Evolutionary conservation across 129 eudicot species (phyloP).

Genomic region (Solidago caesia): DNA sequence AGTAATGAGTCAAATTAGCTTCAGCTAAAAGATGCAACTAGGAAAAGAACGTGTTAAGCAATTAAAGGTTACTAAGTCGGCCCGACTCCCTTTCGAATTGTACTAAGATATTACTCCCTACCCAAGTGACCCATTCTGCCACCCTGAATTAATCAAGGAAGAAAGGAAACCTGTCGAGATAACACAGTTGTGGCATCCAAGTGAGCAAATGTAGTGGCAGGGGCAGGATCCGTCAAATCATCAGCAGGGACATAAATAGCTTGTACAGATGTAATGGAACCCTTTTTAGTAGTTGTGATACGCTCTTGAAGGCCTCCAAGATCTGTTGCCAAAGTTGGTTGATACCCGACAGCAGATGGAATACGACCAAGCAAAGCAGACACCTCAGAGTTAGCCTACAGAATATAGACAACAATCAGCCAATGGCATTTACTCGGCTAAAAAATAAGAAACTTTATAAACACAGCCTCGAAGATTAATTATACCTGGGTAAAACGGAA

Average conservation of each 20-base stretch:
- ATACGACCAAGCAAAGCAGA: conserved; percentile 54
- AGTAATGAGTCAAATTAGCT: no score
- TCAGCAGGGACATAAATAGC: conserved; percentile 51
- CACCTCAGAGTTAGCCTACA: conserved; percentile 47
- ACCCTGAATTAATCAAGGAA: no score
- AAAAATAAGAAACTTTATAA: not conserved
- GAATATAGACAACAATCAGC: not conserved
- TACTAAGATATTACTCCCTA: no score
- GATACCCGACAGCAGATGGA: conserved; percentile 55
- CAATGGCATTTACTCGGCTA: not conserved
- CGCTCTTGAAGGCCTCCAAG: conserved; percentile 52
- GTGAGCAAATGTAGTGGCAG: conserved; percentile 53
- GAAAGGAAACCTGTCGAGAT: conserved; percentile 31
- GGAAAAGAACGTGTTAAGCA: no score
- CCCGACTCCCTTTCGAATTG: no score
- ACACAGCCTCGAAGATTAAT: not conserved
- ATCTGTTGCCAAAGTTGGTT: conserved; percentile 45
- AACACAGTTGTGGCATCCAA: conserved; percentile 46
- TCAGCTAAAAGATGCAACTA: no score
- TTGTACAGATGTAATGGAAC: conserved; percentile 48
- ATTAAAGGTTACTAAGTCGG: no score
- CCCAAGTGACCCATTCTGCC: no score
- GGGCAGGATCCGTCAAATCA: conserved; percentile 49
- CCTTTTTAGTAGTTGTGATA: conserved; percentile 50
- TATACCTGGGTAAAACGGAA: conserved; percentile 49